Percentiles rank a stretch among this genome's conserved stretches.
Evolutionary conservation across 2,329 filamentous ascomycete species (phyloP).

Genomic region (Zarea fungicola): DNA sequence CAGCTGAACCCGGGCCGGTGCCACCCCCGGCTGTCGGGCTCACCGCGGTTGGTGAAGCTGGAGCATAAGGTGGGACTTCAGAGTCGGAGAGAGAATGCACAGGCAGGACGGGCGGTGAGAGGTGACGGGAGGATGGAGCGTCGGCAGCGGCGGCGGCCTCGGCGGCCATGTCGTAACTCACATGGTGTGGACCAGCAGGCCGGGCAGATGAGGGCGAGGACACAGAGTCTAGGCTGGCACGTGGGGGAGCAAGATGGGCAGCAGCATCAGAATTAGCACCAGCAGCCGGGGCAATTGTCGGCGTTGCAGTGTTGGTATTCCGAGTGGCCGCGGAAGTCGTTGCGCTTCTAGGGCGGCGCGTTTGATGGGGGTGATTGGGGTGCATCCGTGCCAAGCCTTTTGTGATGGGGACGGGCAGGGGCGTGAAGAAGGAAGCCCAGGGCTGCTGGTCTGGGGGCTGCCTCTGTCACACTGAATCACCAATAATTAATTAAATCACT

Average conservation of each 20-base stretch:
- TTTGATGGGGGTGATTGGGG: too few species aligned
- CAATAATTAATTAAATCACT: too few species aligned
- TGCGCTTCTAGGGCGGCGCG: neutral
- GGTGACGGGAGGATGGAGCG: too few species aligned
- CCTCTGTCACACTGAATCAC: too few species aligned
- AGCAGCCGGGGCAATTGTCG: neutral
- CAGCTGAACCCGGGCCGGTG: too few species aligned
- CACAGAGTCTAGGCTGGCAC: neutral
- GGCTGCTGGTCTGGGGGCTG: too few species aligned
- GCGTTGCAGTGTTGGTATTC: neutral
- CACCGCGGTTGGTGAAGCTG: neutral
- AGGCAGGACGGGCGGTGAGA: conserved; percentile 1
- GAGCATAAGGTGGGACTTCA: neutral
- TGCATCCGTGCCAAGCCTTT: too few species aligned
- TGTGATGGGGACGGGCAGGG: too few species aligned
- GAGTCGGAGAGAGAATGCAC: conserved; percentile 3
- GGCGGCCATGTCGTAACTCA: conserved; percentile 5
- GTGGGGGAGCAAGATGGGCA: neutral
- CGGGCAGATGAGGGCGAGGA: too few species aligned
- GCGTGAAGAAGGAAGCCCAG: too few species aligned
- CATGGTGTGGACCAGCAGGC: neutral
- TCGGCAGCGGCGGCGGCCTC: conserved; percentile 1
- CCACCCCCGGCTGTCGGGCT: neutral
- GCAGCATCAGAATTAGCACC: too few species aligned
- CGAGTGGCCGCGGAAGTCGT: neutral